Evolutionary conservation across 2,329 filamentous ascomycete genomes (phyloP).

Genomic region (Aspergillus flavus): DNA sequence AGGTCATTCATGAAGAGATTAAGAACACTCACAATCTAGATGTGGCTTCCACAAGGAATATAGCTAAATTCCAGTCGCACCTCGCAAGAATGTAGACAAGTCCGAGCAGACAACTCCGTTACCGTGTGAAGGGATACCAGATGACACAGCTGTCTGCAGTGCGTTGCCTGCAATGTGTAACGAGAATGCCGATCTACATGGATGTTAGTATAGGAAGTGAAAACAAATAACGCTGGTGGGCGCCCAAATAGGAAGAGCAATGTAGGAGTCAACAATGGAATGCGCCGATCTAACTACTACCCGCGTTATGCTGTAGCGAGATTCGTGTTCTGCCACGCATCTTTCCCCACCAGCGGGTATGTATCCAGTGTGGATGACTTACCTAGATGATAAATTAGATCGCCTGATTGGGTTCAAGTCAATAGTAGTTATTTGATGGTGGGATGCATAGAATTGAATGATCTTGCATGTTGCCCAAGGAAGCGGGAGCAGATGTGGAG

Average conservation of each 20-base stretch:
- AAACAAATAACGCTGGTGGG: slow-evolving; percentile 16
- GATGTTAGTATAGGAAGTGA: slow-evolving; percentile 16
- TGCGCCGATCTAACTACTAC: slow-evolving; percentile 12
- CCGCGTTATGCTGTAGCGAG: slow-evolving; percentile 2
- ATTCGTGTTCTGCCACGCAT: slow-evolving; percentile 1
- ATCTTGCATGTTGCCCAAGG: not conserved
- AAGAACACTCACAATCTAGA: slow-evolving; percentile 5
- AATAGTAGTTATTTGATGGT: not conserved
- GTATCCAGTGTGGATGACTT: slow-evolving; percentile 9
- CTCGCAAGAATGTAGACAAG: slow-evolving; percentile 18
- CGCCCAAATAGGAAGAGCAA: slow-evolving; percentile 19
- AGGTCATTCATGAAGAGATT: not conserved
- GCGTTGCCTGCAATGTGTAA: slow-evolving; percentile 15
- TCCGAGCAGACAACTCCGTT: slow-evolving; percentile 15
- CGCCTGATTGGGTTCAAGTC: slow-evolving; percentile 9
- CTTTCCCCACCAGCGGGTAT: slow-evolving; percentile 5
- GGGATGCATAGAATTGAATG: not conserved
- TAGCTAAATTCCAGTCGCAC: slow-evolving; percentile 18
- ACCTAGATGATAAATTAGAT: slow-evolving; percentile 9
- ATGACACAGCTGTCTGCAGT: slow-evolving; percentile 12
- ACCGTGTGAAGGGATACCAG: slow-evolving; percentile 15
- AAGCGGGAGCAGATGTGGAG: slow-evolving; percentile 3
- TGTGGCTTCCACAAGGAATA: slow-evolving; percentile 18
- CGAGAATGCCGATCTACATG: slow-evolving; percentile 21
- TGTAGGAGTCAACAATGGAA: slow-evolving; percentile 25